A percentile compares a stretch with the other conserved stretches of the same genome.
Conservation (phyloP, 192 early-diverging fungal species). For the Funneliformis mosseae region DNA sequence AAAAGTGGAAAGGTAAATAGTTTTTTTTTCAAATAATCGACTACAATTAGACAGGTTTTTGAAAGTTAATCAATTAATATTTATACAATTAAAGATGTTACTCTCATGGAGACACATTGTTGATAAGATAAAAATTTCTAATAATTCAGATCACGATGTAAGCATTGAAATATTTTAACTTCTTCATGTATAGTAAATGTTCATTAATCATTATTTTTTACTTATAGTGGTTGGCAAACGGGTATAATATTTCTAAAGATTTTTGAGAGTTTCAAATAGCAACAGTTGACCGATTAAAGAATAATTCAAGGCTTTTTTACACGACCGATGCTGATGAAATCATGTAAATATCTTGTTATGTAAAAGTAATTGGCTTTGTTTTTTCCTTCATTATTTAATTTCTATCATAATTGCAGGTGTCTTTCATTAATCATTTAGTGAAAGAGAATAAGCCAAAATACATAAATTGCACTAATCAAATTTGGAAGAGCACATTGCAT, state of each 20-base stretch:
- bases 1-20: neutral
- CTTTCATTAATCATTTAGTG: conserved; percentile 8
- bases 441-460: conserved; percentile 1
- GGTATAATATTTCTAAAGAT: neutral
- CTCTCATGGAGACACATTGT: neutral
- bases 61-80: neutral
- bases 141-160: neutral
- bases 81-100: neutral
- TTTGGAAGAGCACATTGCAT: neutral
- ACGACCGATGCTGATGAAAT: neutral
- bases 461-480: neutral
- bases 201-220: conserved; percentile 19
- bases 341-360: conserved; percentile 5
- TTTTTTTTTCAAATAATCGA: neutral
- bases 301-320: neutral
- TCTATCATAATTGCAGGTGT: conserved; percentile 7
- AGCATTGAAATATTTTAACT: conserved; percentile 3
- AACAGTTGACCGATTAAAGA: neutral
- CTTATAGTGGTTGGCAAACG: neutral
- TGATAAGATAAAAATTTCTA: conserved; percentile 6
- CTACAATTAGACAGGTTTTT: neutral
- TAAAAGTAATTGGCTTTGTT: neutral
- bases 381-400: neutral
- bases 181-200: neutral
- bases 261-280: neutral